A percentile compares a stretch with the other conserved stretches of the same genome.
phyloP scores from a whole-genome alignment of 768 basidiomycete species.

The Naganishia kalamii region DNA sequence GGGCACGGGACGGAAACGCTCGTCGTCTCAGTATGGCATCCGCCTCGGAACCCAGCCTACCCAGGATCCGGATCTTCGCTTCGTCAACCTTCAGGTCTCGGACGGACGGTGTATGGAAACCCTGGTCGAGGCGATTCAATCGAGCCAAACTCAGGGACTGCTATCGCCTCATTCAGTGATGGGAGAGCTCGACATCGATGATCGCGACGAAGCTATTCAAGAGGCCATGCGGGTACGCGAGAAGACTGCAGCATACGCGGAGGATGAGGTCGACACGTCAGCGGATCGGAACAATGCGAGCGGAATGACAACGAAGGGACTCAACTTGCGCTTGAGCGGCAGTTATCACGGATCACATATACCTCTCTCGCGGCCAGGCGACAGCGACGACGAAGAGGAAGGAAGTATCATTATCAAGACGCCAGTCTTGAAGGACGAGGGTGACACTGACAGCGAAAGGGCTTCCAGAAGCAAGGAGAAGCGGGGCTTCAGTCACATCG shows the following conservation, averaged over 20 bases:
- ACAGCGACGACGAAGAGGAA: constrained; percentile 1
- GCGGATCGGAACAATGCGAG: not conserved
- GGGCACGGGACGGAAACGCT: not conserved
- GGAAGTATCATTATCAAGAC: not conserved
- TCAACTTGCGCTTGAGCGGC: not conserved
- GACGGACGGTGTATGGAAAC: constrained; percentile 3
- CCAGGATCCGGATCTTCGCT: not conserved
- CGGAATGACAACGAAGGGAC: not conserved
- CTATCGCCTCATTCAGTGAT: constrained; percentile 4
- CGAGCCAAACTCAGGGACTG: constrained; percentile 3
- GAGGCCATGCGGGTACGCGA: not conserved
- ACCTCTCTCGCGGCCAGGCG: not conserved
- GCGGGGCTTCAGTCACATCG: not conserved
- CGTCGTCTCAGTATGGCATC: not conserved
- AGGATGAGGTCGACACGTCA: not conserved
- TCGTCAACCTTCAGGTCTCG: constrained; percentile 2
- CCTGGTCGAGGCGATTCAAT: constrained; percentile 3
- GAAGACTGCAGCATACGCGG: not conserved
- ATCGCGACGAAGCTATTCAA: constrained; percentile 10
- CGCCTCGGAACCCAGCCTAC: not conserved
- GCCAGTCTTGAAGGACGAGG: not conserved
- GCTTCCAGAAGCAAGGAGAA: constrained; percentile 5
- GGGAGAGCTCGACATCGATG: constrained; percentile 6
- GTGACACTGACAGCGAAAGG: not conserved
- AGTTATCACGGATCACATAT: not conserved